phyloP scores from a whole-genome alignment of 495 filamentous ascomycete species.

The Corynascus novoguineensis region DNA sequence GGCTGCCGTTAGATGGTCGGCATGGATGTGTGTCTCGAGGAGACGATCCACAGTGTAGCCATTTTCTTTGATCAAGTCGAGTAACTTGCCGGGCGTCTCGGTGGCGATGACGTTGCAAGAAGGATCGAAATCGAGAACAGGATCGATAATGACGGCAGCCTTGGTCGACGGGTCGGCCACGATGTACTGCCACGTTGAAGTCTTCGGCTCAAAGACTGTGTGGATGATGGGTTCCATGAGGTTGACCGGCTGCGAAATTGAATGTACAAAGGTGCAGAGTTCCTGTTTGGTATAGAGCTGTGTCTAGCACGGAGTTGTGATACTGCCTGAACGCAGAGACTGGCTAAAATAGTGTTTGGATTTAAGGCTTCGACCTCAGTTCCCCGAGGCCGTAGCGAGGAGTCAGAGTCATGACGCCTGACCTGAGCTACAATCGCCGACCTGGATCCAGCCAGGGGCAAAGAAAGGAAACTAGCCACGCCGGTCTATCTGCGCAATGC shows the following conservation, averaged over 20 bases:
- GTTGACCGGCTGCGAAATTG: not conserved
- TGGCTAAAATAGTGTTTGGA: too few species aligned
- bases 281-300: not conserved
- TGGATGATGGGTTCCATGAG: slow-evolving; percentile 26
- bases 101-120: slow-evolving; percentile 43
- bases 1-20: slow-evolving; percentile 57
- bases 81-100: slow-evolving; percentile 43
- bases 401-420: too few species aligned
- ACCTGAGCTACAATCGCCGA: not conserved
- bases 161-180: slow-evolving; percentile 47
- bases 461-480: not conserved
- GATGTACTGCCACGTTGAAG: slow-evolving; percentile 59
- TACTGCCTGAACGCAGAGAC: too few species aligned
- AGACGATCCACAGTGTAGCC: slow-evolving; percentile 46
- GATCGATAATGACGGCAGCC: slow-evolving; percentile 51
- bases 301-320: not conserved
- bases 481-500: not conserved
- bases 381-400: too few species aligned
- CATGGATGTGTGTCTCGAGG: slow-evolving; percentile 58
- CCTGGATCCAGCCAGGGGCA: not conserved
- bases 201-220: slow-evolving; percentile 33
- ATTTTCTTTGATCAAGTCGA: slow-evolving; percentile 36
- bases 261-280: not conserved
- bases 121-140: slow-evolving; percentile 54
- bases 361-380: too few species aligned